These are phyloP conservation scores for Malassezia arunalokei DNA, from an alignment of 1,284 basidiomycete species.

Conservation along the genomic window DNA sequence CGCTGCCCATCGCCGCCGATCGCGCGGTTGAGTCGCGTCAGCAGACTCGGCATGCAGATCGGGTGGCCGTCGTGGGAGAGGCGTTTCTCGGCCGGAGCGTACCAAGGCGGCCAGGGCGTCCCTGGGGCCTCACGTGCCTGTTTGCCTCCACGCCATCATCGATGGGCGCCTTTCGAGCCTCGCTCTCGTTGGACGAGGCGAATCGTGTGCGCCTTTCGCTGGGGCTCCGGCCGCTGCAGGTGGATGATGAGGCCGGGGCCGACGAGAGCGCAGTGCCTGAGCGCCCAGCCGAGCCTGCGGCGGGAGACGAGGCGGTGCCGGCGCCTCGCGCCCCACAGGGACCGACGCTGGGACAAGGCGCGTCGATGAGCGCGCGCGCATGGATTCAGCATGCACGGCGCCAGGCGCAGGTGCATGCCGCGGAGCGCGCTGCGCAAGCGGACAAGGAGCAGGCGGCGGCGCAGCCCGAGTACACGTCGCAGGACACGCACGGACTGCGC, in stretches of 20 bases:
- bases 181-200: slow-evolving; percentile 88
- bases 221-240: slow-evolving; percentile 73
- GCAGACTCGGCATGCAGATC: slow-evolving; percentile 10
- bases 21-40: slow-evolving; percentile 6
- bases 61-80: neutral
- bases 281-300: slow-evolving; percentile 47
- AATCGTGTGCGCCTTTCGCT: slow-evolving; percentile 90
- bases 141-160: neutral
- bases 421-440: slow-evolving; percentile 64
- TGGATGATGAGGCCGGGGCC: slow-evolving; percentile 40
- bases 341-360: slow-evolving; percentile 65
- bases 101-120: no score
- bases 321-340: slow-evolving; percentile 59
- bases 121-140: neutral
- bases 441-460: slow-evolving; percentile 56
- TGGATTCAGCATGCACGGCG: slow-evolving; percentile 85
- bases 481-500: slow-evolving; percentile 78
- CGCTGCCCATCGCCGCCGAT: neutral
- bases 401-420: slow-evolving; percentile 64
- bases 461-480: slow-evolving; percentile 54
- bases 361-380: slow-evolving; percentile 55
- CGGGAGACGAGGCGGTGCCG: slow-evolving; percentile 24
- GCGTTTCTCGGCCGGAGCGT: neutral
- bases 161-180: slow-evolving; percentile 51
- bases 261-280: slow-evolving; percentile 14